Conservation (phyloP, 345 rosid species). For the Eucalyptus urophylla region DNA sequence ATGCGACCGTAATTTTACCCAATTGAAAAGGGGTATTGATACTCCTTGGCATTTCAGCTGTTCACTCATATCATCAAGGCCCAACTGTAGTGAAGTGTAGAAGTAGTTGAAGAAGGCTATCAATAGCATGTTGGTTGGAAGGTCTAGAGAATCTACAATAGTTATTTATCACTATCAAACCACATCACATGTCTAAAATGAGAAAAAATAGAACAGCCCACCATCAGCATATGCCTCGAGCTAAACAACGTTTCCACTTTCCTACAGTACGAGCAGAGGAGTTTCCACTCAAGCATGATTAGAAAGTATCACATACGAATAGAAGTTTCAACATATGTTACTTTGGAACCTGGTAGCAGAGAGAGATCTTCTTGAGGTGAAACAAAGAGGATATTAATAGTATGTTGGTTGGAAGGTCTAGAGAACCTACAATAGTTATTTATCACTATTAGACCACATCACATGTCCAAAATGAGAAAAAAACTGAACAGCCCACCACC, state of each 20-base stretch:
- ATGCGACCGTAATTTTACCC: constrained; percentile 86
- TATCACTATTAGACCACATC: not conserved
- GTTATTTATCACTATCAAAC: not conserved
- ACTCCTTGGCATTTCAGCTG: constrained; percentile 96
- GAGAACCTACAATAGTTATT: constrained; percentile 46
- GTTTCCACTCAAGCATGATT: too few relatives aligned
- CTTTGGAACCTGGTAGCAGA: too few relatives aligned
- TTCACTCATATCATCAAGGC: constrained; percentile 92
- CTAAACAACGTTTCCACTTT: too few relatives aligned
- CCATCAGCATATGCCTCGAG: too few relatives aligned
- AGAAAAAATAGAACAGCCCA: too few relatives aligned
- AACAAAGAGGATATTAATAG: too few relatives aligned
- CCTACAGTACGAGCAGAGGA: not conserved
- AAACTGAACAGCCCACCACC: not conserved
- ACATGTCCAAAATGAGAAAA: not conserved
- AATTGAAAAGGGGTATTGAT: constrained; percentile 82
- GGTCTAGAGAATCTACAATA: constrained; percentile 61
- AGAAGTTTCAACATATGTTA: too few relatives aligned
- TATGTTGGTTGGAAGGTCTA: constrained; percentile 37
- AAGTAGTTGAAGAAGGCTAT: constrained; percentile 97
- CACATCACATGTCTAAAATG: not conserved
- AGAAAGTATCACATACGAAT: too few relatives aligned
- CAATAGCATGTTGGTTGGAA: constrained; percentile 77
- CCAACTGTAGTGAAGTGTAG: constrained; percentile 92
- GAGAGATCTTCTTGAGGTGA: too few relatives aligned